Evolutionary conservation across 257 asterid genomes (phyloP), one percentile per base, ranked within the genome.

Genomic region (Nicotiana undulata): DNA sequence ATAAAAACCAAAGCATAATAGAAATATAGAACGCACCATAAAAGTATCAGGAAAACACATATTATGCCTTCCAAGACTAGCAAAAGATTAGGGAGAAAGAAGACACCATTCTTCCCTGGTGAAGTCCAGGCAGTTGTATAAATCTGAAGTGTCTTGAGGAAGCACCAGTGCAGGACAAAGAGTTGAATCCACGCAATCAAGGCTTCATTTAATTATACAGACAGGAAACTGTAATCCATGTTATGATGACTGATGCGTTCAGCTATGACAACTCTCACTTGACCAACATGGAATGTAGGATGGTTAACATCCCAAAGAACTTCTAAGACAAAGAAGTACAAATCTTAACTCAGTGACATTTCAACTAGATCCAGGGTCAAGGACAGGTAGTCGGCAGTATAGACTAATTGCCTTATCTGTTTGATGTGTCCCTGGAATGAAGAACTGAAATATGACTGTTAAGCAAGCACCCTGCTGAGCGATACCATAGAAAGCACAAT

Each of bases 301-400:
- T 5, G 58, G 15, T 49, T 74, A 74, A 74, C 44, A 0, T 22
- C 44, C 78, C 24, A 40, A 70, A 22, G 77, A 4, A 68, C 77
- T n/a, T 37, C 32, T 68, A 68, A 68, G 58, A 53, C 11, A 46
- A 46, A 72, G 77, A 72, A 72, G 4, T 46, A 46, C 60, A 46
- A 72, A 72, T 13, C 4, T 46, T 4, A 46, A 22, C 13, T 74
- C 26, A 74, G 24, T 4, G 9, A 72, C 60, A 17, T 63, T 53
- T 90, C 93, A 93, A 82, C 80, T 87, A 9, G 96, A 82, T 1
- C 99, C 99, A 0, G 96, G 93, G 88, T 95, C 98, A 15, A 95
- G 98, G 26, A 93, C 99, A 4, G 98, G 98, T 82, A 95, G 88
- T 88, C 95, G 81, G 79, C 97, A 95, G 82, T 95, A 96, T 81